Evolutionary conservation across 192 early-diverging fungal genomes (phyloP).

Genomic region (Podila minutissima): DNA sequence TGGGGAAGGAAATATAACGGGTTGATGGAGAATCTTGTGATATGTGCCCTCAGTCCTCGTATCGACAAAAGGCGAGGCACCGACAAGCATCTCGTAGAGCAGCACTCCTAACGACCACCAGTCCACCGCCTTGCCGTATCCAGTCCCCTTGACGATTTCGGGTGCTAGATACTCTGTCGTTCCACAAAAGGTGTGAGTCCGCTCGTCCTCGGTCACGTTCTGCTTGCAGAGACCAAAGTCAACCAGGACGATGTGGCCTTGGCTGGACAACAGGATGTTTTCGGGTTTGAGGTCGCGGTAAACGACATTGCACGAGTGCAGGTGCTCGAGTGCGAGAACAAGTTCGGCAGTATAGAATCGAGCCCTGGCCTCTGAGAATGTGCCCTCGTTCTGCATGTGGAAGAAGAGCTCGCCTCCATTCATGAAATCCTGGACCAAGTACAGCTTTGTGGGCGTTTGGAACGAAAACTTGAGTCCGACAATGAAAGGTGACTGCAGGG

Average conservation of each 20-base stretch:
- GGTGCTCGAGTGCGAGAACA: conserved; percentile 71
- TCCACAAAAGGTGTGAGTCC: conserved; percentile 88
- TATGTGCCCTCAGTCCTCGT: conserved; percentile 73
- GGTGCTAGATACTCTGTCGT: conserved; percentile 93
- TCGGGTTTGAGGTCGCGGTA: conserved; percentile 82
- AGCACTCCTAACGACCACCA: conserved; percentile 89
- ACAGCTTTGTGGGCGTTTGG: conserved; percentile 80
- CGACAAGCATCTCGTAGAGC: conserved; percentile 77
- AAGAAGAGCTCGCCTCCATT: conserved; percentile 85
- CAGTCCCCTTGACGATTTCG: conserved; percentile 76
- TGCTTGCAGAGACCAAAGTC: conserved; percentile 88
- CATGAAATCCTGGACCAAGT: conserved; percentile 83
- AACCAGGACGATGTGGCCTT: conserved; percentile 77
- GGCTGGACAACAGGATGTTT: conserved; percentile 71
- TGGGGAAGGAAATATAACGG: conserved; percentile 58
- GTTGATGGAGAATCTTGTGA: conserved; percentile 69
- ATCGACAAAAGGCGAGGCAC: conserved; percentile 78
- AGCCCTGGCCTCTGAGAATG: conserved; percentile 69
- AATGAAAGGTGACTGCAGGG: conserved; percentile 73
- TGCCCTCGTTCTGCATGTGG: conserved; percentile 74
- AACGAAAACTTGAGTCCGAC: conserved; percentile 83
- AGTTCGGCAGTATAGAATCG: conserved; percentile 78
- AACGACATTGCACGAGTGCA: conserved; percentile 74
- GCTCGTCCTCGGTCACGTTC: conserved; percentile 56
- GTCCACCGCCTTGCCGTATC: conserved; percentile 79